Evolutionary conservation across 345 rosid species (phyloP).

Genomic region (Linum usitatissimum): DNA sequence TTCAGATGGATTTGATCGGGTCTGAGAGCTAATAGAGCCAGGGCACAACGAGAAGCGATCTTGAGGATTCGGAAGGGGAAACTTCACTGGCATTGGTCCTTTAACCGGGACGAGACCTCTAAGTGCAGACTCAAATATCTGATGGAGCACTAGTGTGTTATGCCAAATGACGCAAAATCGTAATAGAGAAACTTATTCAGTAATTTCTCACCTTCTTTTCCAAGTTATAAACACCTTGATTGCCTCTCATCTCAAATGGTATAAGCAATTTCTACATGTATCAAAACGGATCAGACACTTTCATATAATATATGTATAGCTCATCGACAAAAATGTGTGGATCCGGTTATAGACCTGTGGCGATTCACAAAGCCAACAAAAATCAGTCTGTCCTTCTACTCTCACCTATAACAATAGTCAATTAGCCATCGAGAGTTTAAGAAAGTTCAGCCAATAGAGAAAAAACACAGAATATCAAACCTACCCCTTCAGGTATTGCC

Average conservation of each 20-base stretch:
- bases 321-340: background rate
- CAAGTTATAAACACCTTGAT: slow-evolving; percentile 78
- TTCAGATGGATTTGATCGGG: slow-evolving; percentile 19
- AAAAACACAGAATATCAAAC: slow-evolving; percentile 1
- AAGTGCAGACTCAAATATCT: slow-evolving; percentile 64
- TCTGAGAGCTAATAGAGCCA: slow-evolving; percentile 35
- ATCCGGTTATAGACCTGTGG: slow-evolving; percentile 45
- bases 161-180: background rate
- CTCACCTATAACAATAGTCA: slow-evolving; percentile 41
- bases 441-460: background rate
- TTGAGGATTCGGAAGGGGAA: slow-evolving; percentile 54
- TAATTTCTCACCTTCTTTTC: slow-evolving; percentile 59
- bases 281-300: background rate
- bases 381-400: slow-evolving; percentile 76
- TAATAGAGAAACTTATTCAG: background rate
- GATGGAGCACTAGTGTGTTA: slow-evolving; percentile 6
- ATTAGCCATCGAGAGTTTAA: background rate
- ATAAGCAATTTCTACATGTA: slow-evolving; percentile 50
- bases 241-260: slow-evolving; percentile 96
- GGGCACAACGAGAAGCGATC: slow-evolving; percentile 75
- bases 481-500: slow-evolving; percentile 27
- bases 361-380: slow-evolving; percentile 89
- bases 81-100: slow-evolving; percentile 47
- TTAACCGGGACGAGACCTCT: slow-evolving; percentile 59
- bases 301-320: too few species aligned